Evolutionary conservation across 2,329 filamentous ascomycete genomes (phyloP), one percentile per base, ranked within the genome.

Genomic region (Pyrenophora seminiperda): DNA sequence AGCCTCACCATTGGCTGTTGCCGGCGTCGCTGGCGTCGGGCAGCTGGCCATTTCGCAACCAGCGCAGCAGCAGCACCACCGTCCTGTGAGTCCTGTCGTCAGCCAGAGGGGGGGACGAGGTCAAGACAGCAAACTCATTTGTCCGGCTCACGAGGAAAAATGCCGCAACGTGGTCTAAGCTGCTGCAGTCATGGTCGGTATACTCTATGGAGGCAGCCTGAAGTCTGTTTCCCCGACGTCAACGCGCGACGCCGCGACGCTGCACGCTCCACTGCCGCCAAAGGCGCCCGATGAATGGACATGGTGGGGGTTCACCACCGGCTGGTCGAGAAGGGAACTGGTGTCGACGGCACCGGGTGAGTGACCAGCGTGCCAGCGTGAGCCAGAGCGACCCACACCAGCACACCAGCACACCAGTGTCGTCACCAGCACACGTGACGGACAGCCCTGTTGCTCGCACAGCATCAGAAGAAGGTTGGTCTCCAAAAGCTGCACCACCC

Each of bases 101-200:
- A 6, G 22, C 22, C 22, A 27, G 24, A 27, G 24, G 24, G 24
- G 3, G 13, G 7, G 22, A 24, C 7, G 48, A 40, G 41, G 27
- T 18, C 24, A 33, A 19, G 39, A 43, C 22, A 15, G 24, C 24
- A 38, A 18, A 10, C 4, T 24, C 5, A 24, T 24, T 24, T 24
- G 22, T 5, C 22, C 20, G 32, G 15, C 24, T 15, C 18, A 24
- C 34, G 40, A 37, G 38, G 34, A 37, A 58, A 63, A 62, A 63
- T 61, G 50, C 59, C 61, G 61, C 48, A 51, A 44, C 18, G 30
- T 40, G 52, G 50, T 38, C 47, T 46, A 40, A 31, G 44, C 46
- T 45, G 48, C 49, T 34, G 51, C 45, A 50, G 47, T 42, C 54
- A 54, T 51, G 38, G 41, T 37, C 20, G 41, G 22, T 49, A 37